phyloP scores from a whole-genome alignment of 2,329 filamentous ascomycete species.

The Aspergillus tamarii region DNA sequence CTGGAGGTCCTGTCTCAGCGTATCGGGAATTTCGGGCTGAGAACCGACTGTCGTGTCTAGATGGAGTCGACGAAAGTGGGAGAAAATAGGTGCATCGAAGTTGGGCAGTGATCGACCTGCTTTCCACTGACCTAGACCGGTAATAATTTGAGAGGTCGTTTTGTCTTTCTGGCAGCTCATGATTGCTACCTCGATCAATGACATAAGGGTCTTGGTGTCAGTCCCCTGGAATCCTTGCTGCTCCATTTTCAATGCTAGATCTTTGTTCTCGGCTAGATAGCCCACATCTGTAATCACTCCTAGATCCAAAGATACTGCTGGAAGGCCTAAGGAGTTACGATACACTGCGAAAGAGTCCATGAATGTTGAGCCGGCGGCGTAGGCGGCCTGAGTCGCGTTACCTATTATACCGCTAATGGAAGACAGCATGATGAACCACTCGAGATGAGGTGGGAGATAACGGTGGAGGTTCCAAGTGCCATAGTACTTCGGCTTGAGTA shows the following conservation, averaged over 20 bases:
- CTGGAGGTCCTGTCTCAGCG: slow-evolving; percentile 17
- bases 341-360: slow-evolving; percentile 38
- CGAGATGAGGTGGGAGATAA: slow-evolving; percentile 28
- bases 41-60: slow-evolving; percentile 1
- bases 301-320: slow-evolving; percentile 33
- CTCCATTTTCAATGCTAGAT: slow-evolving; percentile 23
- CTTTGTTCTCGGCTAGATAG: slow-evolving; percentile 22
- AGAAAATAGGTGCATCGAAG: slow-evolving; percentile 29
- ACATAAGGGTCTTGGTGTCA: slow-evolving; percentile 21
- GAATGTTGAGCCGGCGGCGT: slow-evolving; percentile 42
- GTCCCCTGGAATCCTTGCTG: slow-evolving; percentile 29
- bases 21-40: slow-evolving; percentile 2
- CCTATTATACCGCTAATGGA: slow-evolving; percentile 48
- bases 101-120: slow-evolving; percentile 24
- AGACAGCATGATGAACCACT: slow-evolving; percentile 47
- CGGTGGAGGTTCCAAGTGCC: slow-evolving; percentile 35
- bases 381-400: slow-evolving; percentile 49
- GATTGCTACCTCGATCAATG: slow-evolving; percentile 25
- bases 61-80: slow-evolving; percentile 23
- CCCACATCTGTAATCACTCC: slow-evolving; percentile 34
- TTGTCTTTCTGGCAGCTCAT: background rate
- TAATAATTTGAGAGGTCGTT: slow-evolving; percentile 23
- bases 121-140: slow-evolving; percentile 29
- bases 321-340: slow-evolving; percentile 28
- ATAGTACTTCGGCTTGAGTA: slow-evolving; percentile 37